Conservation (phyloP, 495 filamentous ascomycete genomes). For the Annulohypoxylon moriforme region DNA sequence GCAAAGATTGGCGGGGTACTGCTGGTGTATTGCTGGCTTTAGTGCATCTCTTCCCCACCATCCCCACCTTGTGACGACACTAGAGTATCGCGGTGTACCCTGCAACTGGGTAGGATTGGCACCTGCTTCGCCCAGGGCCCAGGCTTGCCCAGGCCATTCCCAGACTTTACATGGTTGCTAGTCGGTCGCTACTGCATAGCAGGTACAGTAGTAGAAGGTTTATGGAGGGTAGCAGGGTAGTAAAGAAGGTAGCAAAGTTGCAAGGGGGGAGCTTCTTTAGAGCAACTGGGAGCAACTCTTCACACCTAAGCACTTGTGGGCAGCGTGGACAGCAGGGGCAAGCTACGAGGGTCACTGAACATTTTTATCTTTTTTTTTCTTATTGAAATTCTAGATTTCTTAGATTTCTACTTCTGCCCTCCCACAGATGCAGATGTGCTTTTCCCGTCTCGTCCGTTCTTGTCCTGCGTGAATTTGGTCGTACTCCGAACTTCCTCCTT, state of each 20-base stretch:
- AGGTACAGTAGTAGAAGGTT: constrained; percentile 2
- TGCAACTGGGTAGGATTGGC: constrained; percentile 43
- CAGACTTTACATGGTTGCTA: constrained; percentile 17
- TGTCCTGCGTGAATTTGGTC: constrained; percentile 33
- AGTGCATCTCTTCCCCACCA: constrained; percentile 23
- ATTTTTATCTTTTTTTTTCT: constrained; percentile 6
- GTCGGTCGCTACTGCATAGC: background rate
- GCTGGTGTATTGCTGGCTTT: constrained; percentile 32
- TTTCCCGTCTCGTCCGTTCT: constrained; percentile 3
- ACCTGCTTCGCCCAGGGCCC: constrained; percentile 27
- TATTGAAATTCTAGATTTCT: background rate
- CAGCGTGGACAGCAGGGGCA: too few species aligned
- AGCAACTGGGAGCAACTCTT: too few species aligned
- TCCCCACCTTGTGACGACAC: constrained; percentile 44
- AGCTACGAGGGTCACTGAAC: background rate
- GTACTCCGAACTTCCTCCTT: constrained; percentile 10
- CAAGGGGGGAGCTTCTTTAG: background rate
- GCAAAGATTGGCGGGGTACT: constrained; percentile 41
- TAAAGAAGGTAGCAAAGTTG: background rate
- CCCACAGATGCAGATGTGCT: constrained; percentile 7
- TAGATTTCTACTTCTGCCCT: background rate
- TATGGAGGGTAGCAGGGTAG: constrained; percentile 19
- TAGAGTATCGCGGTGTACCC: constrained; percentile 40
- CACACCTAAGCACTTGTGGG: background rate
- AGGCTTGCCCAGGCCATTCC: constrained; percentile 30